phyloP scores from a whole-genome alignment of 306 rosid species.

The Medicago ruthenica region DNA sequence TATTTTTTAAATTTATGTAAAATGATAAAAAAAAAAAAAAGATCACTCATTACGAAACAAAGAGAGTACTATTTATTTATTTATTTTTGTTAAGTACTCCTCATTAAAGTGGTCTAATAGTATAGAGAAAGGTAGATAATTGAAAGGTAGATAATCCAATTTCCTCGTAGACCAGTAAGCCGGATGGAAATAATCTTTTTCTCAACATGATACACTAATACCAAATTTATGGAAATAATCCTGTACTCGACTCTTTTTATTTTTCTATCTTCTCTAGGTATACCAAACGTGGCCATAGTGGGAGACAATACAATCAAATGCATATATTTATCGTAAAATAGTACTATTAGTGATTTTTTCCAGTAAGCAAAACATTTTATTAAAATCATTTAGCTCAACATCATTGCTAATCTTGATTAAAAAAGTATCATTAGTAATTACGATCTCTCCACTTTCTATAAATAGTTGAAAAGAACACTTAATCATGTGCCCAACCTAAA shows the following conservation, averaged over 20 bases:
- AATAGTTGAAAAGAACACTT: not conserved
- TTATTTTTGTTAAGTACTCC: no score
- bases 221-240: not conserved
- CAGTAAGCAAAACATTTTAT: no score
- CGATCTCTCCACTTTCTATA: not conserved
- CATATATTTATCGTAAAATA: constrained; percentile 15
- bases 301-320: constrained; percentile 41
- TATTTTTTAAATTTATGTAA: no score
- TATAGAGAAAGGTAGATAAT: no score
- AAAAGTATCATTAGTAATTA: not conserved
- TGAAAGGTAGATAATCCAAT: no score
- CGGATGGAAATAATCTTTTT: not conserved
- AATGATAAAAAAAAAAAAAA: no score
- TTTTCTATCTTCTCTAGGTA: not conserved
- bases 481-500: not conserved
- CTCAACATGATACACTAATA: not conserved
- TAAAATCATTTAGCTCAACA: not conserved
- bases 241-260: not conserved
- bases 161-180: no score
- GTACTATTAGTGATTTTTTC: not conserved
- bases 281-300: constrained; percentile 13
- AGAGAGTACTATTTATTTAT: no score
- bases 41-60: no score
- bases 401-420: not conserved
- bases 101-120: no score